These are phyloP conservation scores for Azolla pinnata DNA, from an alignment of 75 land plant species.

Conservation along the genomic window DNA sequence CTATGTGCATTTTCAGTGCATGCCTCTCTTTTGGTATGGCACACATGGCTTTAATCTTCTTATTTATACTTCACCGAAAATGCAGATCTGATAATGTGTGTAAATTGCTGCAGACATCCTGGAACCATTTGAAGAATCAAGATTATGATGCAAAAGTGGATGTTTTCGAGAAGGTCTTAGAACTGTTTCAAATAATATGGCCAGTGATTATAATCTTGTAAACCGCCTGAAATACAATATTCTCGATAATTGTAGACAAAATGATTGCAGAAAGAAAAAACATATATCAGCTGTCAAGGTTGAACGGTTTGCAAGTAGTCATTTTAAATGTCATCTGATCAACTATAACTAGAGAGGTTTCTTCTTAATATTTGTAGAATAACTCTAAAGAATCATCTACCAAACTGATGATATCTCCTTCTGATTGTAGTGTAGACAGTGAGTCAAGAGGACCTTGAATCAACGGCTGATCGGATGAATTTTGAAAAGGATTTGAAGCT, in stretches of 20 bases:
- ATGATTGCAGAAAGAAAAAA: too few relatives aligned
- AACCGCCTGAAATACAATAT: neutral
- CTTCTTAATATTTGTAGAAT: neutral
- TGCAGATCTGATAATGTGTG: neutral
- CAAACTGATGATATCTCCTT: neutral
- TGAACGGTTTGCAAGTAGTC: too few relatives aligned
- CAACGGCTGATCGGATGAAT: constrained; percentile 1
- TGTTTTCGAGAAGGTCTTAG: constrained; percentile 1
- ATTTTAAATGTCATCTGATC: neutral
- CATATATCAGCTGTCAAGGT: too few relatives aligned
- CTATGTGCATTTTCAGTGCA: constrained; percentile 13
- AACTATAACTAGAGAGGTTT: neutral
- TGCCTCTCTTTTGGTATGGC: constrained; percentile 9
- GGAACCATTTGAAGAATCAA: neutral
- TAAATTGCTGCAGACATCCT: constrained; percentile 2
- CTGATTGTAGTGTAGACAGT: neutral
- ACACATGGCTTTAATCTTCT: neutral
- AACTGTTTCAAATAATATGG: neutral
- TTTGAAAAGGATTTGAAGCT: constrained; percentile 14
- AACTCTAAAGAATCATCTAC: too few relatives aligned
- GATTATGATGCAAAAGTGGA: constrained; percentile 6
- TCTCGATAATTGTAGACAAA: too few relatives aligned
- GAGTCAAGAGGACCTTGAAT: neutral
- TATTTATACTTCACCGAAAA: neutral
- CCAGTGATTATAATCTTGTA: neutral